Evolutionary conservation across 1,139 yeast species (phyloP).

Genomic region (Entelexis sorbosivorans): DNA sequence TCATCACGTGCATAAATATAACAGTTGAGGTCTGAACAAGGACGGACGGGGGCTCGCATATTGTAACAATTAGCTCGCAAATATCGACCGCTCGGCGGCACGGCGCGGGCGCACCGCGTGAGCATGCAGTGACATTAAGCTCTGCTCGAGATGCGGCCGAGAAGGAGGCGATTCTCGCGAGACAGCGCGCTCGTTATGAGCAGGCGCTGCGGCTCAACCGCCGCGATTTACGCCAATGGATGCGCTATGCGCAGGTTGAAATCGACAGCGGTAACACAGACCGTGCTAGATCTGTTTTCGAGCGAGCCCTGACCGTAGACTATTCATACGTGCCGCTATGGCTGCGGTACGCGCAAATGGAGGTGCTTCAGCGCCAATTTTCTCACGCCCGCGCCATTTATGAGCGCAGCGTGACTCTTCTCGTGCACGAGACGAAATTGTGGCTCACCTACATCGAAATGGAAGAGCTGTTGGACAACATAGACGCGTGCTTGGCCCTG

Average conservation of each 20-base stretch:
- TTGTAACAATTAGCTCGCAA: neutral
- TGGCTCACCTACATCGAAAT: conserved; percentile 71
- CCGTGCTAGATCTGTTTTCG: conserved; percentile 77
- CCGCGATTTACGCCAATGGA: conserved; percentile 78
- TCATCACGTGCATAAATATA: neutral
- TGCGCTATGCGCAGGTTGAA: conserved; percentile 85
- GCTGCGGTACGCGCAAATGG: conserved; percentile 73
- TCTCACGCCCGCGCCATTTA: conserved; percentile 83
- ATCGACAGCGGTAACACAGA: conserved; percentile 62
- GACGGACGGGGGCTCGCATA: too few species aligned
- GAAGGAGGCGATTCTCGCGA: conserved; percentile 11
- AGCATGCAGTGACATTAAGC: neutral
- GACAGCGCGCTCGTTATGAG: conserved; percentile 60
- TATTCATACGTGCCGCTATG: conserved; percentile 69
- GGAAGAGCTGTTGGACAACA: conserved; percentile 67
- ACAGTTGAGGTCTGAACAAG: too few species aligned
- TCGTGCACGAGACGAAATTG: conserved; percentile 73
- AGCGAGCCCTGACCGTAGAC: conserved; percentile 74
- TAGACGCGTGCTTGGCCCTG: conserved; percentile 49
- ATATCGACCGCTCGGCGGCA: neutral
- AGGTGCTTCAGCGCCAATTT: conserved; percentile 57
- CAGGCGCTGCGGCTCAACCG: conserved; percentile 75
- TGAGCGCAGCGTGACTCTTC: conserved; percentile 60
- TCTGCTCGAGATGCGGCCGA: conserved; percentile 7
- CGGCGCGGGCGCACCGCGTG: neutral